Conservation (phyloP, 2,329 filamentous ascomycete genomes). For the Phaeosphaeria sp. region DNA sequence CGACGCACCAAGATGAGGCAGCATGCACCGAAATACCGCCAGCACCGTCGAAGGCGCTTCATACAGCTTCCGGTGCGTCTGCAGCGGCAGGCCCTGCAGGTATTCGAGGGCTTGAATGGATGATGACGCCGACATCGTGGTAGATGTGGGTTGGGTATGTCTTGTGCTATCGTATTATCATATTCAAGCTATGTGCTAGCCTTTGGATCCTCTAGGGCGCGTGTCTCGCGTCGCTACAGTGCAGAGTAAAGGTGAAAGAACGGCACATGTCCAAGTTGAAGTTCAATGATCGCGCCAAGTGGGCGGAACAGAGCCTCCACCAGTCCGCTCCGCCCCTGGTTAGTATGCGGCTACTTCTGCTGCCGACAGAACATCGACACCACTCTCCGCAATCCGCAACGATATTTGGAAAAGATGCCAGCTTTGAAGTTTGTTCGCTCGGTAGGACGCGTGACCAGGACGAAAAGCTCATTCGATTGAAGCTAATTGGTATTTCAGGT, state of each 20-base stretch:
- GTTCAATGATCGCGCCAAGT: constrained; percentile 32
- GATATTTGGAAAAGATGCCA: constrained; percentile 32
- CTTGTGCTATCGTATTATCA: constrained; percentile 41
- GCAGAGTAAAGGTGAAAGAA: constrained; percentile 8
- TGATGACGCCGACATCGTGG: constrained; percentile 60
- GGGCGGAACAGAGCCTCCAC: constrained; percentile 14
- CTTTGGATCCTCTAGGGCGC: constrained; percentile 11
- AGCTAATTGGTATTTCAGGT: constrained; percentile 62
- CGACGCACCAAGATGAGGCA: constrained; percentile 79
- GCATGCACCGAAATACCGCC: constrained; percentile 96
- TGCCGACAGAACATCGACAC: constrained; percentile 32
- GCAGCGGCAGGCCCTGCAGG: constrained; percentile 87
- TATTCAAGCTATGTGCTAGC: constrained; percentile 21
- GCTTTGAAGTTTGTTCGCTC: constrained; percentile 69
- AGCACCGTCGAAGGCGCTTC: constrained; percentile 94
- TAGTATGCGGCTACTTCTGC: constrained; percentile 18
- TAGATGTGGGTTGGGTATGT: constrained; percentile 35
- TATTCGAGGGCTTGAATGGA: constrained; percentile 79
- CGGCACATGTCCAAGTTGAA: constrained; percentile 14
- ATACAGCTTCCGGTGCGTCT: constrained; percentile 90
- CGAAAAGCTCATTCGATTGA: not conserved
- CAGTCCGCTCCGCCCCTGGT: constrained; percentile 27
- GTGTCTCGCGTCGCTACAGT: constrained; percentile 13
- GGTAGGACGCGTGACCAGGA: constrained; percentile 52
- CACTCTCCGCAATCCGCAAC: constrained; percentile 24